These are phyloP conservation scores for Skeletonema grethae DNA, from an alignment of 108 stramenopile species.

Conservation along the genomic window DNA sequence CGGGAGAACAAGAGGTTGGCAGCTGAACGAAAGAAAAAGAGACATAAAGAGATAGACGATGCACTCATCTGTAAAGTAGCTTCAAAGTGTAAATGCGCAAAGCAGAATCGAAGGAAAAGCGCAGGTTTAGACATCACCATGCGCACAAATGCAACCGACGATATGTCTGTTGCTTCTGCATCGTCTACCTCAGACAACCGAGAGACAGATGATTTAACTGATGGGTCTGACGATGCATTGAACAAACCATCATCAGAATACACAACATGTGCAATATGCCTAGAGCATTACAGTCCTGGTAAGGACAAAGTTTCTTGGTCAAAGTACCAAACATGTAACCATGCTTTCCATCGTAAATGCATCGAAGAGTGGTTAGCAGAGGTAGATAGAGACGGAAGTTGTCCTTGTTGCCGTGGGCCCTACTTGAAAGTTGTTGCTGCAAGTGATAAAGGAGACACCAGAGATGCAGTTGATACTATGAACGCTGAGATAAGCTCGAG, in stretches of 20 bases:
- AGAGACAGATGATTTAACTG: background rate
- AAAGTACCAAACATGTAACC: background rate
- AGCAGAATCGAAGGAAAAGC: background rate
- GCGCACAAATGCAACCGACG: conserved; percentile 3
- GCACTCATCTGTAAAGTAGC: conserved; percentile 1
- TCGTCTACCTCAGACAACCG: background rate
- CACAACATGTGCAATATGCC: background rate
- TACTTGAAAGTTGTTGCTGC: background rate
- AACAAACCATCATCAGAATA: background rate
- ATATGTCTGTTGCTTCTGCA: conserved; percentile 1
- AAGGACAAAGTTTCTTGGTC: conserved; percentile 5
- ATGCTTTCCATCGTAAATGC: background rate
- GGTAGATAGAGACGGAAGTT: background rate
- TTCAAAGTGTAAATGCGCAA: background rate
- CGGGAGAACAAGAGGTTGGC: conserved; percentile 2
- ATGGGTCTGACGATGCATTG: background rate
- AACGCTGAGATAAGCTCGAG: background rate
- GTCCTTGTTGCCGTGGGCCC: background rate
- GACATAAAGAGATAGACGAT: background rate
- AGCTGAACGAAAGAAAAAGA: background rate
- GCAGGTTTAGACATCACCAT: background rate
- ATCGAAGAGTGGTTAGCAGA: background rate
- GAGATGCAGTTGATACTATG: background rate
- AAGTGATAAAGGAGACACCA: background rate
- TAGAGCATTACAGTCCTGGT: background rate